A percentile compares a stretch with the other conserved stretches of the same genome.
phyloP scores from a whole-genome alignment of 2,329 filamentous ascomycete species.

The Pseudocercospora vitis region DNA sequence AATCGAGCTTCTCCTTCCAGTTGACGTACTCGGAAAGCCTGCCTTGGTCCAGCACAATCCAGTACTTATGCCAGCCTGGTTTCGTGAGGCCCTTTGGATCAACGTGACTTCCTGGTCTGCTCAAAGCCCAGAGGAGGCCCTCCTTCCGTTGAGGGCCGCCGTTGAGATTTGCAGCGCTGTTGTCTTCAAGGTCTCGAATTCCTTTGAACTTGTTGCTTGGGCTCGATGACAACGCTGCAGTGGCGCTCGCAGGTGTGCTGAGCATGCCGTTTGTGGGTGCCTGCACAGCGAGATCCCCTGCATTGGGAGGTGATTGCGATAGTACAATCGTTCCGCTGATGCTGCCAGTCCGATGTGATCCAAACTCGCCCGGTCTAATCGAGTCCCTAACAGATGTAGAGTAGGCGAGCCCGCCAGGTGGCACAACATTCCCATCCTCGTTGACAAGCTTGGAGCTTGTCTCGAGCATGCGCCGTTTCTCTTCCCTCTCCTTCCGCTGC shows the following conservation, averaged over 20 bases:
- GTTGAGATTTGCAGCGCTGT: slow-evolving; percentile 51
- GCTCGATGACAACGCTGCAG: slow-evolving; percentile 25
- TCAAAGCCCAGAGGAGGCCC: slow-evolving; percentile 90
- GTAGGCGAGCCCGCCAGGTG: slow-evolving; percentile 30
- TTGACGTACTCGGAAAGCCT: slow-evolving; percentile 98
- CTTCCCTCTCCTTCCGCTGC: slow-evolving; percentile 89
- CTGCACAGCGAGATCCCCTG: slow-evolving; percentile 25
- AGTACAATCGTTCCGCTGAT: slow-evolving; percentile 22
- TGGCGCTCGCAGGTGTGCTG: slow-evolving; percentile 22
- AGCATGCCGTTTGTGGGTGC: slow-evolving; percentile 28
- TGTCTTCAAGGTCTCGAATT: slow-evolving; percentile 87
- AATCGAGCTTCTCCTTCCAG: slow-evolving; percentile 95
- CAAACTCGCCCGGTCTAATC: slow-evolving; percentile 27
- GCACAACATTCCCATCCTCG: slow-evolving; percentile 35
- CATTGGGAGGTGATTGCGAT: slow-evolving; percentile 35
- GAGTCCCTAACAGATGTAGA: slow-evolving; percentile 32
- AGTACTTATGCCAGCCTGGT: slow-evolving; percentile 99
- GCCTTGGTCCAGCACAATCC: slow-evolving; percentile 96
- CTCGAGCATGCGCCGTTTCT: slow-evolving; percentile 85
- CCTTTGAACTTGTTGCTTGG: slow-evolving; percentile 73
- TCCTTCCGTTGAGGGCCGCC: slow-evolving; percentile 77
- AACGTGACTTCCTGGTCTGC: slow-evolving; percentile 79
- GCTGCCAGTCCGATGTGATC: slow-evolving; percentile 29
- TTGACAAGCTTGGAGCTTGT: slow-evolving; percentile 67
- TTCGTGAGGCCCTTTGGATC: slow-evolving; percentile 95